Evolutionary conservation across 2,329 filamentous ascomycete species (phyloP), one percentile per base, ranked within the genome.

Genomic region (Xylaria sp.): DNA sequence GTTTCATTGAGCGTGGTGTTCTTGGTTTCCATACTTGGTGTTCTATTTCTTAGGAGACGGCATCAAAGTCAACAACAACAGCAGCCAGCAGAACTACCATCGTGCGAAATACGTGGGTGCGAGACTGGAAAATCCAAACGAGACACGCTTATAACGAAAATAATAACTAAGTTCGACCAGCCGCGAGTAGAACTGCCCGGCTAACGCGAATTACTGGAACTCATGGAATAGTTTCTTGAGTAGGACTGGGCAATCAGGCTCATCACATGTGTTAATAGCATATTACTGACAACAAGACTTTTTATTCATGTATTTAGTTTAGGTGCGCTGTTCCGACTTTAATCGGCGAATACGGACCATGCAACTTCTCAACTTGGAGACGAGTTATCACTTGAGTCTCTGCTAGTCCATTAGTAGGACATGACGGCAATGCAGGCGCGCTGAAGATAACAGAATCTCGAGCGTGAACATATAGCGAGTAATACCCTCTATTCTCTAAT

Each of bases 1-100:
- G 65, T 41, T 3, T 8, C 60, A 3, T 41, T 59, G 18, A 46
- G 60, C 20, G 60, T 51, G 23, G n/a, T 63, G 8, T 1, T 59
- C 28, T 3, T 59, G 3, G 25, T 23, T 0, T 20, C 5, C 10
- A 9, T 25, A 3, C 37, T 9, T 3, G 46, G 23, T 9, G 34
- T 67, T 10, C 2, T 46, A 7, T 52, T 28, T 20, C 32, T 41
- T 12, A 57, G 28, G 46, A 51, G 46, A 15, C 41, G 25, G 12
- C 51, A 18, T 7, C 52, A 37, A 9, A 6, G 41, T 7, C 13
- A 39, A 12, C 25, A 56, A 7, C 52, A 44, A 13, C 61, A 20
- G 25, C n/a, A 7, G 15, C 58, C 50, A 39, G n/a, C 6, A 12
- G 50, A 46, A n/a, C 18, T 46, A n/a, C 41, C 41, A 46, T 5